Conservation (phyloP, 768 basidiomycete genomes). For the Aureoboletus auriporus region DNA sequence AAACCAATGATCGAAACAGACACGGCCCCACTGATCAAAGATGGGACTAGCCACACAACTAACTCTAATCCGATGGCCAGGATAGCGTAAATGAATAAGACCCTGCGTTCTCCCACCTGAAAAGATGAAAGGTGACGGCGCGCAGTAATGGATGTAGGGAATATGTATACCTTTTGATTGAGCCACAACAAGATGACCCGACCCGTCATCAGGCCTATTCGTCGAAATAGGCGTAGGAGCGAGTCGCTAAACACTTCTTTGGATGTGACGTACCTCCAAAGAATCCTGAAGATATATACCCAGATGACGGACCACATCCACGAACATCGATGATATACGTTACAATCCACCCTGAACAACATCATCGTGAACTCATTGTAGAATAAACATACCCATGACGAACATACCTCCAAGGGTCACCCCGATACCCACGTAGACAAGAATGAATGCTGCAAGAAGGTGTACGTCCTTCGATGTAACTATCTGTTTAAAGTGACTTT, state of each 20-base stretch:
- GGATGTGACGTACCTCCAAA: constrained; percentile 19
- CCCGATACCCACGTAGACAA: constrained; percentile 48
- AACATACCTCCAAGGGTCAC: constrained; percentile 46
- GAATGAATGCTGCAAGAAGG: constrained; percentile 40
- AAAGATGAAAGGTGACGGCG: too few species aligned
- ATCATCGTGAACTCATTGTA: neutral
- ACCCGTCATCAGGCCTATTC: constrained; percentile 26
- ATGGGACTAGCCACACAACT: constrained; percentile 54
- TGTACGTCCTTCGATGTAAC: constrained; percentile 39
- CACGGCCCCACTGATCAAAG: constrained; percentile 49
- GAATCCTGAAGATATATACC: constrained; percentile 45
- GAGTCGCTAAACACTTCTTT: too few species aligned
- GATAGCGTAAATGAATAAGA: constrained; percentile 47
- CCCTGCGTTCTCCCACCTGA: constrained; percentile 52
- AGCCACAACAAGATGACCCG: constrained; percentile 26
- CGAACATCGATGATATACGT: constrained; percentile 47
- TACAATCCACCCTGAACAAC: constrained; percentile 59
- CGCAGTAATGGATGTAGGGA: neutral
- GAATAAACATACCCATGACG: neutral
- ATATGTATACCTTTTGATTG: constrained; percentile 19
- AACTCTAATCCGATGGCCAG: constrained; percentile 55
- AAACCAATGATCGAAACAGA: constrained; percentile 55
- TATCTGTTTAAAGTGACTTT: constrained; percentile 46
- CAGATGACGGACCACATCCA: constrained; percentile 40
- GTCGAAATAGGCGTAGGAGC: too few species aligned